A percentile compares a stretch with the other conserved stretches of the same genome.
Evolutionary conservation across 169 alveolate species (phyloP).

Genomic region (Pseudocohnilembus persalinus): DNA sequence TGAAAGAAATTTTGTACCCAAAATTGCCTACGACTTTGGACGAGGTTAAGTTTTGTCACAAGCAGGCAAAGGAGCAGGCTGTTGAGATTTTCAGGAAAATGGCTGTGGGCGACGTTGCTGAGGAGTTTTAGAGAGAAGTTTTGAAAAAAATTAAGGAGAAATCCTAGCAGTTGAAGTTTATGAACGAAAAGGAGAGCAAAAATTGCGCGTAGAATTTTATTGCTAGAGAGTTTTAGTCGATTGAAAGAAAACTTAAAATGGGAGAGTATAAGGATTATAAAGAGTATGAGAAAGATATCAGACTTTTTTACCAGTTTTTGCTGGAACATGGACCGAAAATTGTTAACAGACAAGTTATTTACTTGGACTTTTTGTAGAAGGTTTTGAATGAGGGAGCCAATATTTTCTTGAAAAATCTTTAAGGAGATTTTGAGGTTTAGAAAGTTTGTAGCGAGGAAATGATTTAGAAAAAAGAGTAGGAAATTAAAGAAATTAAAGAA

Average conservation of each 20-base stretch:
- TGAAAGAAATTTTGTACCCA: constrained; percentile 45
- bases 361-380: constrained; percentile 57
- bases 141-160: constrained; percentile 49
- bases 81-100: constrained; percentile 42
- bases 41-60: constrained; percentile 50
- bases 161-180: constrained; percentile 13
- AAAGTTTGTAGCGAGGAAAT: constrained; percentile 50
- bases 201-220: constrained; percentile 36
- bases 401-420: constrained; percentile 53
- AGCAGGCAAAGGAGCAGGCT: constrained; percentile 57
- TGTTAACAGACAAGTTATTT: constrained; percentile 48
- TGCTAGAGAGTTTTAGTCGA: constrained; percentile 21
- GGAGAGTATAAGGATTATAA: constrained; percentile 57
- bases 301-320: constrained; percentile 57
- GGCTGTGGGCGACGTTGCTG: constrained; percentile 45
- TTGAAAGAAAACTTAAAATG: constrained; percentile 64
- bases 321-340: constrained; percentile 79
- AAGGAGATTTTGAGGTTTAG: constrained; percentile 53
- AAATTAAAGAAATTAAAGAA: constrained; percentile 47
- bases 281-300: constrained; percentile 69
- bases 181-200: constrained; percentile 54
- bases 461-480: constrained; percentile 41
- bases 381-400: constrained; percentile 59
- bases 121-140: constrained; percentile 45
- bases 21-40: constrained; percentile 57